Base-by-base conservation (phyloP, 2,329 filamentous ascomycete species). In the Aspergillus candidus region DNA sequence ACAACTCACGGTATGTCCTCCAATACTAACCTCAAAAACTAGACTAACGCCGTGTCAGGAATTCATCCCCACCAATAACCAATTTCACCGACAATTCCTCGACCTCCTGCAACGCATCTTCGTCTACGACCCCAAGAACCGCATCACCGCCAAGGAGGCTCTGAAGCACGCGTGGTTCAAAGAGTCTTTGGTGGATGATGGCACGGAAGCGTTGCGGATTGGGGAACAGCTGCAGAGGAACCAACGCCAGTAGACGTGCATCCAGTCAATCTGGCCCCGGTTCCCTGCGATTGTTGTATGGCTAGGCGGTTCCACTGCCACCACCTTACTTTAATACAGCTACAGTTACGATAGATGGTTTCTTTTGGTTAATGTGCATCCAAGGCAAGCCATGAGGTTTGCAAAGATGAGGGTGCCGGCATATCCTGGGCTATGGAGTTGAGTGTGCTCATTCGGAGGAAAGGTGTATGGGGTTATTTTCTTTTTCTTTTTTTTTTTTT, bases 81-180 rank as follows among this genome's bases (percentile, higher is more conserved):
- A 71, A 14, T 84, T 84, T 66, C 83, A 83, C 63, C 71, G 73
- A 44, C 71, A 78, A 40, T 82, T 84, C 63, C 73, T 83, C 38
- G 79, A 83, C 50, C 69, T 84, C 5, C 68, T 84, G 4, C 71
- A 74, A 48, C 74, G 71, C 52, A 83, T 84, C 57, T 84, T 84
- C 53, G 76, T 83, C 14, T 84, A 83, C 57, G 80, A 84, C 48
- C 80, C 80, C 6, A 80, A 80, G 59, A 74, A 76, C 52, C 73
- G 80, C 17, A 82, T 84, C 52, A 80, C 78, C 1, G 80, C 80
- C 49, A 79, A 82, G 51, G 71, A 83, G 56, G 80, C 80, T 12
- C 66, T 84, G 49, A 78, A 82, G 59, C 80, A 84, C 58, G 76
- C 77, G 1, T 84, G 80, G 80, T 84, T 84, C 66, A 78, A 74